Evolutionary conservation across 2,329 filamentous ascomycete species (phyloP).

Genomic region (Chaetomium globosum): DNA sequence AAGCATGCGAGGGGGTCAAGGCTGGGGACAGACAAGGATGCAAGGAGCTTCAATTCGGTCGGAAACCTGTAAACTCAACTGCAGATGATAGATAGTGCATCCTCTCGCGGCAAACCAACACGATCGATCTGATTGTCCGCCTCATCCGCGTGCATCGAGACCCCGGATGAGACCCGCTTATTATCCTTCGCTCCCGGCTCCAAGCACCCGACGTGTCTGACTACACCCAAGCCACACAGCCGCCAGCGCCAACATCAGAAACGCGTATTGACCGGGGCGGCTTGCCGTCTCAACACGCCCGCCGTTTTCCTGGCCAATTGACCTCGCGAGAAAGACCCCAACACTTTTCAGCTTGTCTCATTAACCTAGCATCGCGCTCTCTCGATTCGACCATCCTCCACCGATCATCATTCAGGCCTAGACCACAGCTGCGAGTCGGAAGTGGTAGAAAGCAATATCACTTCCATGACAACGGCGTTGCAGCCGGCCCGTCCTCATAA

Average conservation of each 20-base stretch:
- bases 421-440: slow-evolving; percentile 8
- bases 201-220: background rate
- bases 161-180: background rate
- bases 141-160: background rate
- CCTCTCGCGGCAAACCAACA: background rate
- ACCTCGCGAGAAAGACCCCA: background rate
- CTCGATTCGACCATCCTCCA: background rate
- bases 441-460: slow-evolving; percentile 22
- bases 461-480: slow-evolving; percentile 30
- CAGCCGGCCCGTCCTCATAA: slow-evolving; percentile 51
- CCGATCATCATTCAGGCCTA: background rate
- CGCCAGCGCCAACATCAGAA: slow-evolving; percentile 11
- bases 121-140: slow-evolving; percentile 8
- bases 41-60: background rate
- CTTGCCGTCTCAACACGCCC: slow-evolving; percentile 1
- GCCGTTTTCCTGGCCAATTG: slow-evolving; percentile 3
- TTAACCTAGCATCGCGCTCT: background rate
- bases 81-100: background rate
- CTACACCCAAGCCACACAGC: background rate
- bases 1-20: background rate
- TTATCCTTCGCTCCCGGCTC: background rate
- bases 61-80: slow-evolving; percentile 1
- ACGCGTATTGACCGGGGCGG: slow-evolving; percentile 5
- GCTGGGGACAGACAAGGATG: background rate
- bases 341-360: background rate